Evolutionary conservation across 192 early-diverging fungal species (phyloP).

Genomic region (Backusella luteola): DNA sequence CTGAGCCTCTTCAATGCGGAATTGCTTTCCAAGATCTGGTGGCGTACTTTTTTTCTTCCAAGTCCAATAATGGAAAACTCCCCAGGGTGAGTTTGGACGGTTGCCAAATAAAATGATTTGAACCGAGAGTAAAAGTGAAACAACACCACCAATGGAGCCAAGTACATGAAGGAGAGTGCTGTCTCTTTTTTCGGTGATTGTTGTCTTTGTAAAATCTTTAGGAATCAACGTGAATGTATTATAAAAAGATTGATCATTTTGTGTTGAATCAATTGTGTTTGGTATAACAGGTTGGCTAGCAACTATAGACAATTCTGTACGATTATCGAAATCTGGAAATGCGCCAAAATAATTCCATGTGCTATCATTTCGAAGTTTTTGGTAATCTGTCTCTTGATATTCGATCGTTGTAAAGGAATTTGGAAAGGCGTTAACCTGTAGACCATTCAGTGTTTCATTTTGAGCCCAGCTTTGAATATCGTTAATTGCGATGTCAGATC

Average conservation of each 20-base stretch:
- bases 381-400: background rate
- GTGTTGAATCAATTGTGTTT: background rate
- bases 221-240: background rate
- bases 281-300: background rate
- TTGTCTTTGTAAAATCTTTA: background rate
- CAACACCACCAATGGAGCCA: conserved; percentile 14
- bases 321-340: background rate
- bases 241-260: background rate
- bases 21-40: background rate
- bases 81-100: background rate
- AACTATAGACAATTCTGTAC: background rate
- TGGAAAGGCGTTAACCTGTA: background rate
- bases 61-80: background rate
- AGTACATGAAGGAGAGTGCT: background rate
- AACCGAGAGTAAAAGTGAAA: conserved; percentile 2
- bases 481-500: background rate
- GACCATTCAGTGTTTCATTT: background rate
- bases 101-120: conserved; percentile 7
- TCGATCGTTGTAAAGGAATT: background rate
- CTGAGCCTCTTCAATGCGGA: background rate
- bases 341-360: background rate
- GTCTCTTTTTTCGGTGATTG: conserved; percentile 1
- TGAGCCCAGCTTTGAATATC: background rate
- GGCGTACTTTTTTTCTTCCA: no score
- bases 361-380: background rate